Conservation (phyloP, 352 stramenopile species). For the Globisporangium middletonii region DNA sequence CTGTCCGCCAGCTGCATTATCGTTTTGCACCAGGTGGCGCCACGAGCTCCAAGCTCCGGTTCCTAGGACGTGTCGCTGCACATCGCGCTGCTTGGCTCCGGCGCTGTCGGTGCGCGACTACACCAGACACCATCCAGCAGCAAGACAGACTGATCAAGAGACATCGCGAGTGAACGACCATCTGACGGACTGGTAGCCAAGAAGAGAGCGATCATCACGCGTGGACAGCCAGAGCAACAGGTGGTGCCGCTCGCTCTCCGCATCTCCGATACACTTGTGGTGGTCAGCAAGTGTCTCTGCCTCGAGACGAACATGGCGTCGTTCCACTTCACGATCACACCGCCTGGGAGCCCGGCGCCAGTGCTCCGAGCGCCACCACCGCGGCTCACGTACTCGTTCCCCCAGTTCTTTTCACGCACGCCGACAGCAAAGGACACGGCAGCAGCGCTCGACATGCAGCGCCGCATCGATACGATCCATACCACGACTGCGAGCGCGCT, state of each 20-base stretch:
- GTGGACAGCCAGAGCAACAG: too few relatives aligned
- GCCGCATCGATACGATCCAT: constrained; percentile 7
- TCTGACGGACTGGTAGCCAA: too few relatives aligned
- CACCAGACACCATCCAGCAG: too few relatives aligned
- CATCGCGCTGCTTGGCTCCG: too few relatives aligned
- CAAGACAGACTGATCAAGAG: too few relatives aligned
- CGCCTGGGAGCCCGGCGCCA: constrained; percentile 5
- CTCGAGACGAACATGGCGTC: constrained; percentile 1
- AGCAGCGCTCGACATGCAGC: constrained; percentile 6
- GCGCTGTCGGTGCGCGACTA: too few relatives aligned
- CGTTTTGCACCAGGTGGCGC: background rate
- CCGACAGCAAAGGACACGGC: background rate
- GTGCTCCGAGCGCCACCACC: background rate
- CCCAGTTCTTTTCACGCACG: constrained; percentile 1
- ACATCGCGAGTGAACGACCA: too few relatives aligned
- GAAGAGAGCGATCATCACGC: too few relatives aligned
- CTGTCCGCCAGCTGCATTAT: background rate
- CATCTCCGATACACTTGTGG: too few relatives aligned
- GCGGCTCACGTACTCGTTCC: background rate
- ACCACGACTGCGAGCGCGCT: background rate
- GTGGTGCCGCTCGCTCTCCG: too few relatives aligned
- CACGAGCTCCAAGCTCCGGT: background rate
- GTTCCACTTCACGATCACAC: constrained; percentile 17
- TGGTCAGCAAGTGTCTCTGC: too few relatives aligned
- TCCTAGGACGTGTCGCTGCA: background rate